These are phyloP conservation scores for Solanum corneliomulleri DNA, from an alignment of 257 asterid species.

Conservation along the genomic window DNA sequence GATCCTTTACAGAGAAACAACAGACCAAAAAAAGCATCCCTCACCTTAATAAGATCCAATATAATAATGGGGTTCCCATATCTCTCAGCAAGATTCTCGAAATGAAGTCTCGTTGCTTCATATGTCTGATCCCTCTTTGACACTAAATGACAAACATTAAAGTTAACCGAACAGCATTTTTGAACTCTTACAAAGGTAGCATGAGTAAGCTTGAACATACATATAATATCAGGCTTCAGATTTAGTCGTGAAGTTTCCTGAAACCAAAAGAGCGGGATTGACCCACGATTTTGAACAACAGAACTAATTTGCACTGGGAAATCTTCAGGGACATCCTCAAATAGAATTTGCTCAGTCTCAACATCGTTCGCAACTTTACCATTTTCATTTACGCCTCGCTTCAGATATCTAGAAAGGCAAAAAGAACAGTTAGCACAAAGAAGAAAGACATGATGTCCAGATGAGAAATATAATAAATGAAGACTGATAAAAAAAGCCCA, in stretches of 20 bases:
- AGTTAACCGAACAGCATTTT: background rate
- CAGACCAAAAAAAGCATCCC: background rate
- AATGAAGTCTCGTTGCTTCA: conserved; percentile 89
- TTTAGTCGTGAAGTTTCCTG: conserved; percentile 92
- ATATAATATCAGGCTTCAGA: conserved; percentile 82
- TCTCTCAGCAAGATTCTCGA: conserved; percentile 75
- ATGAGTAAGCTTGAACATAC: conserved; percentile 35
- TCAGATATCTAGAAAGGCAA: conserved; percentile 52
- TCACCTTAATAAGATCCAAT: conserved; percentile 87
- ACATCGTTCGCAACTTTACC: conserved; percentile 98
- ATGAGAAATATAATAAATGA: background rate
- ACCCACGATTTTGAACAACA: conserved; percentile 95
- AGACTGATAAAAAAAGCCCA: background rate
- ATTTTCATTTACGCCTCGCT: conserved; percentile 85
- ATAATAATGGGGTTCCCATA: conserved; percentile 93
- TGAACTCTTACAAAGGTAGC: background rate
- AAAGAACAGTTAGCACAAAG: conserved; percentile 6
- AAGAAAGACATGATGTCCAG: background rate
- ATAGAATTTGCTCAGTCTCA: conserved; percentile 82
- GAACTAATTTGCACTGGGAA: conserved; percentile 68
- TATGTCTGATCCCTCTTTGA: conserved; percentile 82
- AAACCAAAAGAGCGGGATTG: conserved; percentile 97
- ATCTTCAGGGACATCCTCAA: conserved; percentile 74
- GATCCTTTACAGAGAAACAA: background rate
- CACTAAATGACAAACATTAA: conserved; percentile 38